Percentiles rank a stretch among this genome's conserved stretches.
Conservation (phyloP, 345 rosid species). For the Noccaea bulbosa region DNA sequence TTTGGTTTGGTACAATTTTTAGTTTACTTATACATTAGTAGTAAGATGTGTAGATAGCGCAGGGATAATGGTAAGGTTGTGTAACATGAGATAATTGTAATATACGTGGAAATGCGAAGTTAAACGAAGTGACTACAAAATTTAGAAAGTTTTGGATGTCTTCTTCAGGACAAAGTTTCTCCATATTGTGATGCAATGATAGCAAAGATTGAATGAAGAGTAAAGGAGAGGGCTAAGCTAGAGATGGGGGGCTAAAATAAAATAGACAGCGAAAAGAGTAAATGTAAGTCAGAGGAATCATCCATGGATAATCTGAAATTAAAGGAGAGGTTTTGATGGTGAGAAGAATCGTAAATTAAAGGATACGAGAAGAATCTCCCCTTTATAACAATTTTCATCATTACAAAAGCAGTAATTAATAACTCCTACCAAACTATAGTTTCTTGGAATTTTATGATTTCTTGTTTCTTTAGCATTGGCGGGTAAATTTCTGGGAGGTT, state of each 20-base stretch:
- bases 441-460: constrained; percentile 2
- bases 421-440: not conserved
- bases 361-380: constrained; percentile 17
- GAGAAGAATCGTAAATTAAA: too few species aligned
- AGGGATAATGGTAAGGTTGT: constrained; percentile 10
- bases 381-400: constrained; percentile 23
- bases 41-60: constrained; percentile 14
- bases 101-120: constrained; percentile 12
- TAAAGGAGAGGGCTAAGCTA: constrained; percentile 32
- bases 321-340: constrained; percentile 26
- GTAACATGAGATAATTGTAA: constrained; percentile 21
- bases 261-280: constrained; percentile 36
- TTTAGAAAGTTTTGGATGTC: constrained; percentile 16
- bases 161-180: constrained; percentile 32
- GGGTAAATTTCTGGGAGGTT: constrained; percentile 25
- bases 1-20: not conserved
- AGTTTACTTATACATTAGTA: constrained; percentile 10
- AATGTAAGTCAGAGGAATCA: constrained; percentile 36
- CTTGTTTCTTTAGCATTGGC: constrained; percentile 8
- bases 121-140: not conserved
- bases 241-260: constrained; percentile 22
- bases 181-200: constrained; percentile 42
- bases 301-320: constrained; percentile 44
- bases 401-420: constrained; percentile 13
- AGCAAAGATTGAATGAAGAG: constrained; percentile 25